Percentiles rank a stretch among this genome's conserved stretches.
Conservation (phyloP, 2,329 filamentous ascomycete species). For the Fusarium verticillioides region DNA sequence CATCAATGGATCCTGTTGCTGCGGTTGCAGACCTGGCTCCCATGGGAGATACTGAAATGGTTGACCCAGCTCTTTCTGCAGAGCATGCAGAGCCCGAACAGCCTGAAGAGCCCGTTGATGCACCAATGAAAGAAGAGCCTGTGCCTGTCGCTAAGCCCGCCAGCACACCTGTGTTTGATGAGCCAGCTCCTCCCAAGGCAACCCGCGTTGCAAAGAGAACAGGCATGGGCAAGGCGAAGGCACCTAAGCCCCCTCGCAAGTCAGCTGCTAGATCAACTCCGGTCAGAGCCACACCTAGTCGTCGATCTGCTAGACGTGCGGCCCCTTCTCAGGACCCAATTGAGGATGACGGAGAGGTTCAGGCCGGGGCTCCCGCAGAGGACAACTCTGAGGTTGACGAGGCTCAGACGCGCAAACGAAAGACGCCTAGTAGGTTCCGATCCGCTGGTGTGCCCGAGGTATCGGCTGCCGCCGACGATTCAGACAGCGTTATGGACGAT, state of each 20-base stretch:
- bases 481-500: constrained; percentile 55
- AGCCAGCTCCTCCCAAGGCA: constrained; percentile 43
- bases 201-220: constrained; percentile 42
- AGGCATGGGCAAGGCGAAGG: constrained; percentile 34
- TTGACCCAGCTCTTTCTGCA: constrained; percentile 38
- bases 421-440: constrained; percentile 47
- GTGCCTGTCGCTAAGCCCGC: constrained; percentile 19
- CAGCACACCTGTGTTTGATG: constrained; percentile 18
- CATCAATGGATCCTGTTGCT: constrained; percentile 26
- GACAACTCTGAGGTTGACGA: constrained; percentile 45
- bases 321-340: constrained; percentile 47
- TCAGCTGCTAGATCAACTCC: constrained; percentile 39
- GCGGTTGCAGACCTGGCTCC: constrained; percentile 11
- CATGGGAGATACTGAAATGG: constrained; percentile 29
- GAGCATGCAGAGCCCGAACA: constrained; percentile 14
- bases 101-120: background rate
- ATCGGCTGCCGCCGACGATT: constrained; percentile 34
- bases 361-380: constrained; percentile 19
- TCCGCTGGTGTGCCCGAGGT: constrained; percentile 26
- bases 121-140: constrained; percentile 8
- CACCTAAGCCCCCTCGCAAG: constrained; percentile 34
- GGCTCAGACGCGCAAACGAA: constrained; percentile 41
- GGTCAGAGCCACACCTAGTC: constrained; percentile 38
- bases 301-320: constrained; percentile 40
- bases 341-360: constrained; percentile 42